Conservation (phyloP, 208 protist species). For the Leishmania tarentolae region DNA sequence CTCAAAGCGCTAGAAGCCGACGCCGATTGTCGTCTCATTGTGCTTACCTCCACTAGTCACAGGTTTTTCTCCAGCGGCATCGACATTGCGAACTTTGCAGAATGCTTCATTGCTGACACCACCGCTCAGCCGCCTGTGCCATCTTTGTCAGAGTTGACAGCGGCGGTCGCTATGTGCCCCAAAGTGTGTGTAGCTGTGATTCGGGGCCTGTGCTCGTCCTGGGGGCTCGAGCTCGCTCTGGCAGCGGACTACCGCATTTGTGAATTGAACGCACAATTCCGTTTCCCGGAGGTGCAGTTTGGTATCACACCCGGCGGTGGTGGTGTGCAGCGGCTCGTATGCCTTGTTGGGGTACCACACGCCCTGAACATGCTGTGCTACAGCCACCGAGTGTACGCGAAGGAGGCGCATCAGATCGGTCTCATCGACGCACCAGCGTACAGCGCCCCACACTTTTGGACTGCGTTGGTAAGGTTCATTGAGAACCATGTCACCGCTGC, state of each 20-base stretch:
- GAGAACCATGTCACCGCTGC: not conserved
- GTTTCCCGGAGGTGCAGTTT: conserved; percentile 67
- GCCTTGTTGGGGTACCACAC: conserved; percentile 60
- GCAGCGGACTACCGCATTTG: conserved; percentile 72
- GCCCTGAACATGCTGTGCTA: conserved; percentile 46
- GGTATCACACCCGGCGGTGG: conserved; percentile 83
- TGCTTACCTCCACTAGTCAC: conserved; percentile 48
- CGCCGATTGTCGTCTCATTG: conserved; percentile 25
- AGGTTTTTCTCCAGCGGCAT: conserved; percentile 76
- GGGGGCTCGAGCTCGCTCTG: conserved; percentile 79
- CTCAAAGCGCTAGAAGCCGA: conserved; percentile 51
- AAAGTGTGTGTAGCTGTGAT: conserved; percentile 82
- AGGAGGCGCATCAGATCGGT: conserved; percentile 56
- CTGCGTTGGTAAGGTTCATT: conserved; percentile 15
- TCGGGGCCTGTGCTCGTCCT: conserved; percentile 67
- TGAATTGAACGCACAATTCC: conserved; percentile 38
- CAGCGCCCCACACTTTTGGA: conserved; percentile 13
- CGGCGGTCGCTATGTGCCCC: conserved; percentile 42
- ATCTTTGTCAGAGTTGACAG: conserved; percentile 50
- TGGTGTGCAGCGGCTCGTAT: conserved; percentile 75
- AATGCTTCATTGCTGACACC: conserved; percentile 34
- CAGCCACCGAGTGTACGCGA: conserved; percentile 37
- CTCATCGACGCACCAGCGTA: conserved; percentile 53
- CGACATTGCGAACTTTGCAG: conserved; percentile 54
- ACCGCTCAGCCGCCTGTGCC: conserved; percentile 44